Evolutionary conservation across 805 yeast species (phyloP).

Genomic region (Kazachstania martiniae): DNA sequence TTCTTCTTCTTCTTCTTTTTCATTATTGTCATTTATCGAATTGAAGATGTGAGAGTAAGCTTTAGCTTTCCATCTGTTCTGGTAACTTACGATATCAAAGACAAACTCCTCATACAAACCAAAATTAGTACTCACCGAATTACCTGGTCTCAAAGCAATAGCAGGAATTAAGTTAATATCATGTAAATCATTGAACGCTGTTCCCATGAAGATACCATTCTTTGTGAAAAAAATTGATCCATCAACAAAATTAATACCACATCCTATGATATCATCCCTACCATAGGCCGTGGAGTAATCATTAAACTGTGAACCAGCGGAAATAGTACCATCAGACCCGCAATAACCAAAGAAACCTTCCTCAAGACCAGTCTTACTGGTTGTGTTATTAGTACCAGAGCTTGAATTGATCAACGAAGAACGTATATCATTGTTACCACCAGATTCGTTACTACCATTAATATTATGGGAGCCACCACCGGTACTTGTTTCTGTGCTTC

Average conservation of each 20-base stretch:
- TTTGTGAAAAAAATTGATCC: slow-evolving; percentile 64
- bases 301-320: slow-evolving; percentile 14
- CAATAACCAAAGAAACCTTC: slow-evolving; percentile 21
- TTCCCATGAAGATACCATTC: slow-evolving; percentile 59
- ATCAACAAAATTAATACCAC: slow-evolving; percentile 65
- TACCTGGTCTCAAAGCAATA: slow-evolving; percentile 31
- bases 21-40: slow-evolving; percentile 14
- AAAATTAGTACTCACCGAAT: slow-evolving; percentile 28
- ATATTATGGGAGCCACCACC: background rate
- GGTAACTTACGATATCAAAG: slow-evolving; percentile 49
- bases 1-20: slow-evolving; percentile 13
- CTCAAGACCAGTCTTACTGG: slow-evolving; percentile 7
- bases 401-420: no score
- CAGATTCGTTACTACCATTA: background rate
- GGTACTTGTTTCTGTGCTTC: background rate
- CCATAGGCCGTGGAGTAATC: slow-evolving; percentile 31
- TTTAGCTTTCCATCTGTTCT: slow-evolving; percentile 34
- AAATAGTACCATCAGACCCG: slow-evolving; percentile 23
- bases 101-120: slow-evolving; percentile 43
- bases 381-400: background rate
- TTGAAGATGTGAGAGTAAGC: slow-evolving; percentile 25
- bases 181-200: slow-evolving; percentile 39
- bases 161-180: slow-evolving; percentile 36
- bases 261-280: slow-evolving; percentile 60
- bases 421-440: background rate